Conservation (phyloP, 306 rosid species). For the Amphicarpaea edgeworthii region DNA sequence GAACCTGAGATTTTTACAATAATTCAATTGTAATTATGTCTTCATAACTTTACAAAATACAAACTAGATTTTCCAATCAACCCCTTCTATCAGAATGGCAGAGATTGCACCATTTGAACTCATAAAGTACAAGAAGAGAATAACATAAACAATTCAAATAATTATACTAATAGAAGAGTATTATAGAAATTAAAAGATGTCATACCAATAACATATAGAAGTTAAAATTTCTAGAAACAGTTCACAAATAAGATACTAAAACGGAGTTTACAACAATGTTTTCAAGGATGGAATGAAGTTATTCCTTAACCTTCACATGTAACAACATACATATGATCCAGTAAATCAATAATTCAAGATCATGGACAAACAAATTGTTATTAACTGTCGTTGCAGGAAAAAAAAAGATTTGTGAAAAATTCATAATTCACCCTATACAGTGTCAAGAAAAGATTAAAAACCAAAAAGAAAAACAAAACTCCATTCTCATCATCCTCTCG, state of each 20-base stretch:
- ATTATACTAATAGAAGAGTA: not conserved
- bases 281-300: not conserved
- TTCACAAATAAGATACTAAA: not conserved
- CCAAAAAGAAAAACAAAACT: not conserved
- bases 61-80: no score
- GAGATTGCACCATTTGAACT: not conserved
- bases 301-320: not conserved
- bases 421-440: constrained; percentile 16
- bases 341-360: not conserved
- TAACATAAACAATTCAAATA: not conserved
- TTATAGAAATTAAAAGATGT: not conserved
- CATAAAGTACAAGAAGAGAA: not conserved
- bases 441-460: not conserved
- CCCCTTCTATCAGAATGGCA: no score
- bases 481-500: not conserved
- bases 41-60: no score
- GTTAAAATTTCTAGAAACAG: not conserved
- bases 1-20: no score
- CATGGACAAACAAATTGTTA: constrained; percentile 7
- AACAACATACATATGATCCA: not conserved
- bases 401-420: not conserved
- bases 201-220: not conserved
- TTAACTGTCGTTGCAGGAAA: not conserved
- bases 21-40: no score
- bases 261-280: not conserved